phyloP scores from a whole-genome alignment of 805 yeast species.

The Ogataea pini region DNA sequence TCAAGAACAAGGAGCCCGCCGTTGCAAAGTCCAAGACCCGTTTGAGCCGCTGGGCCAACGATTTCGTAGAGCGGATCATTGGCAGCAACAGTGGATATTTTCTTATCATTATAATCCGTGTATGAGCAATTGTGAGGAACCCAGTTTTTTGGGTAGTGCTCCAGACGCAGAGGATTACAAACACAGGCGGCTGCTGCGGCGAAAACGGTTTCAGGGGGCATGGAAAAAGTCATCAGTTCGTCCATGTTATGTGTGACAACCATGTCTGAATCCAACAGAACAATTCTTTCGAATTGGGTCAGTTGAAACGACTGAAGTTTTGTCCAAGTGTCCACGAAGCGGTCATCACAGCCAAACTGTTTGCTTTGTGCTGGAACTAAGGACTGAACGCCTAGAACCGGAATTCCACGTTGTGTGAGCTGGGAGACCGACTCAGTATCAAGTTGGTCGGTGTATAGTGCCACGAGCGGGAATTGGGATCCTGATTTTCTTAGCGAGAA shows the following conservation, averaged over 20 bases:
- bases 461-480: constrained; percentile 54
- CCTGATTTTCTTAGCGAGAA: constrained; percentile 44
- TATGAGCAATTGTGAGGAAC: constrained; percentile 50
- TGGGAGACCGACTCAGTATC: constrained; percentile 41
- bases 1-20: constrained; percentile 58
- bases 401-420: constrained; percentile 42
- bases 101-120: constrained; percentile 38
- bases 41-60: constrained; percentile 43
- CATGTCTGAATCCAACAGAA: constrained; percentile 63
- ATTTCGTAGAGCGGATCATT: constrained; percentile 20
- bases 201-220: constrained; percentile 40
- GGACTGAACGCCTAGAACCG: constrained; percentile 42
- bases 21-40: constrained; percentile 52
- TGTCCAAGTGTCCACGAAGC: constrained; percentile 64
- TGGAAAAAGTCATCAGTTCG: constrained; percentile 51
- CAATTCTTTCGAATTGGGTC: constrained; percentile 51
- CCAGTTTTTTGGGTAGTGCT: constrained; percentile 60
- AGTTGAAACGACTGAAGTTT: constrained; percentile 57
- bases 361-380: constrained; percentile 45
- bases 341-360: constrained; percentile 49
- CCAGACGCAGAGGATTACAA: constrained; percentile 54
- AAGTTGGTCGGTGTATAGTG: constrained; percentile 52
- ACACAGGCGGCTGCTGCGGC: constrained; percentile 66
- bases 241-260: constrained; percentile 58
- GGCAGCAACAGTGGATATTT: constrained; percentile 9